These are phyloP conservation scores for Thalia dealbata DNA, from an alignment of 176 grass and related monocot species.

Conservation along the genomic window DNA sequence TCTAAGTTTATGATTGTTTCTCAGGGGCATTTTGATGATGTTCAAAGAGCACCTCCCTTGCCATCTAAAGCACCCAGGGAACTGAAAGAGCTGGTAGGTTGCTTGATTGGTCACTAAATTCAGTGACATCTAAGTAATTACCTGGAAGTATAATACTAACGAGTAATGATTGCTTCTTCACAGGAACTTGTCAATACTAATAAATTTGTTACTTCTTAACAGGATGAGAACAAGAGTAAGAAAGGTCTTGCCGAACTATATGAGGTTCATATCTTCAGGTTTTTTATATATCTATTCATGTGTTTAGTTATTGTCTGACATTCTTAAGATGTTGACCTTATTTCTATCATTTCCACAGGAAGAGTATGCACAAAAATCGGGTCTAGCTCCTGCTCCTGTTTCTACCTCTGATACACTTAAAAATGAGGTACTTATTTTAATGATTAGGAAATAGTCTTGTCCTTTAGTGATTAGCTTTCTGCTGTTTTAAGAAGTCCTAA, in stretches of 20 bases:
- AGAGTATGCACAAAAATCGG: constrained; percentile 62
- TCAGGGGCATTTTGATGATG: constrained; percentile 87
- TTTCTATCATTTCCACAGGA: constrained; percentile 26
- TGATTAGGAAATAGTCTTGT: not conserved
- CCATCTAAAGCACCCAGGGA: constrained; percentile 64
- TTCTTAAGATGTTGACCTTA: not conserved
- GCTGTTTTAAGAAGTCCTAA: not conserved
- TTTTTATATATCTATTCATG: no score
- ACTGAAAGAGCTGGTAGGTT: constrained; percentile 59
- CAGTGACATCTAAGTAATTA: not conserved
- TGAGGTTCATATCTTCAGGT: constrained; percentile 43
- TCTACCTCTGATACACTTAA: constrained; percentile 71
- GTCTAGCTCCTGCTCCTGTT: constrained; percentile 42
- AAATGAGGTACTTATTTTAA: constrained; percentile 47
- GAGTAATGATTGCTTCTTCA: constrained; percentile 1
- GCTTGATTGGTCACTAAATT: constrained; percentile 8
- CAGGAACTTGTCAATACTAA: not conserved
- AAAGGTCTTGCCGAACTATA: constrained; percentile 93
- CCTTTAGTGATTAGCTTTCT: not conserved
- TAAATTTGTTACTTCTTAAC: constrained; percentile 1
- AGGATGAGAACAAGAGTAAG: constrained; percentile 97
- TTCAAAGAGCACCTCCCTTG: constrained; percentile 54
- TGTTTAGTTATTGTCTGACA: not conserved
- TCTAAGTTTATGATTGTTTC: constrained; percentile 1
- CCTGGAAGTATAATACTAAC: not conserved